phyloP scores from a whole-genome alignment of 768 basidiomycete species.

The Boletales sp. region DNA sequence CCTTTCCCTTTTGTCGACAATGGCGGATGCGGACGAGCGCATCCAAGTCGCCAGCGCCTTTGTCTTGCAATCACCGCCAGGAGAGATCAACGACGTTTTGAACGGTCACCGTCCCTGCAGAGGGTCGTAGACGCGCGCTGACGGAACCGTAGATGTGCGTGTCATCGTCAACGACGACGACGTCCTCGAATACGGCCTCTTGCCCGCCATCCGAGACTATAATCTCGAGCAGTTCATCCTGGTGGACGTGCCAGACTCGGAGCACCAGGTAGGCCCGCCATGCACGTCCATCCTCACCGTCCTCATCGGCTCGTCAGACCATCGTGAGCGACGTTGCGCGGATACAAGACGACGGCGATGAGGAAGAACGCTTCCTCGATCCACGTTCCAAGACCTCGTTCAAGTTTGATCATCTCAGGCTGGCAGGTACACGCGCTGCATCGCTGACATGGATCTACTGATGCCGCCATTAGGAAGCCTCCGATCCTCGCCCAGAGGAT shows the following conservation, averaged over 20 bases:
- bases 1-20: constrained; percentile 16
- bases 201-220: constrained; percentile 78
- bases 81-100: constrained; percentile 95
- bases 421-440: constrained; percentile 48
- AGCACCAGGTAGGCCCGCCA: constrained; percentile 60
- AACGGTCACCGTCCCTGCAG: constrained; percentile 54
- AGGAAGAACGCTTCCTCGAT: constrained; percentile 75
- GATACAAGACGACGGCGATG: constrained; percentile 38
- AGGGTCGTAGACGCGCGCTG: constrained; percentile 5
- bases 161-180: constrained; percentile 86
- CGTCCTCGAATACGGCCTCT: constrained; percentile 70
- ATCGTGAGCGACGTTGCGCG: constrained; percentile 76
- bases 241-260: constrained; percentile 74
- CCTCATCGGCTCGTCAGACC: constrained; percentile 45
- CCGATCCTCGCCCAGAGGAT: constrained; percentile 63
- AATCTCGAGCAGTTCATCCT: constrained; percentile 86
- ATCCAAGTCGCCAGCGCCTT: constrained; percentile 74
- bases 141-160: constrained; percentile 67
- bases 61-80: constrained; percentile 87
- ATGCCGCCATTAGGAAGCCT: constrained; percentile 57
- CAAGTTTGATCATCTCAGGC: constrained; percentile 77
- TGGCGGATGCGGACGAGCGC: constrained; percentile 57
- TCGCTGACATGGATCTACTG: background rate
- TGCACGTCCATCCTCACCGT: background rate
- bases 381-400: constrained; percentile 78